Evolutionary conservation across 106 monocot genomes (phyloP), one percentile per base, ranked within the genome.

Genomic region (Acorus calamus): DNA sequence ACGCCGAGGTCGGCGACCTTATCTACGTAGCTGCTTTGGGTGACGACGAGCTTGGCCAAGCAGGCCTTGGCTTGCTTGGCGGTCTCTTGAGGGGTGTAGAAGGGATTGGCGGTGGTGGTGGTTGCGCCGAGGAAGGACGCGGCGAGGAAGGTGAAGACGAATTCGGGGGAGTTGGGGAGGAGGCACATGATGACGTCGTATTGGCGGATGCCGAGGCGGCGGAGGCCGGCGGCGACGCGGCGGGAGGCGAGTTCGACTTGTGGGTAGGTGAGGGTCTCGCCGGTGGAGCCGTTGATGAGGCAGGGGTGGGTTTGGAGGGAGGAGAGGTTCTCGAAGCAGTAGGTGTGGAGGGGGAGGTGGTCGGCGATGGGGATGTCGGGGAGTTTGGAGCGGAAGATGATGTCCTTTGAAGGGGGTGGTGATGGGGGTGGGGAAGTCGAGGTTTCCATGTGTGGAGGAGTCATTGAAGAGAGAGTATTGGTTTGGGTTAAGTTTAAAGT

Each of bases 71-170:
- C 76, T 54, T 93, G 93, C 76, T 86, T 88, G 58, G 73, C 66
- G 66, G 89, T 67, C 69, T 93, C 93, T 9, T 71, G 72, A 0
- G 88, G 64, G 8, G 88, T 89, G 80, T 76, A 79, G 67, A 77
- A 76, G 2, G 93, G 93, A 67, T 93, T 93, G 71, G 93, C 93
- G 6, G 88, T 85, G 47, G 93, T 93, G 12, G 81, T 65, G 41
- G 69, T 62, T 59, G 88, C 88, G 54, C 93, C 88, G 53, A 73
- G 60, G 62, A 49, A 71, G 11, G 93, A 93, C 1, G 88, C 88
- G 4, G 65, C 93, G 68, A 93, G 80, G 80, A 89, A 93, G 62
- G 81, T 59, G 72, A 86, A 51, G 55, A 72, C 83, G 74, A 93
- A 93, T 63, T 93, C 88, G 3, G 83, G 13, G 2, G 68, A 81